phyloP scores from a whole-genome alignment of 768 basidiomycete genomes.

The Bullera alba region DNA sequence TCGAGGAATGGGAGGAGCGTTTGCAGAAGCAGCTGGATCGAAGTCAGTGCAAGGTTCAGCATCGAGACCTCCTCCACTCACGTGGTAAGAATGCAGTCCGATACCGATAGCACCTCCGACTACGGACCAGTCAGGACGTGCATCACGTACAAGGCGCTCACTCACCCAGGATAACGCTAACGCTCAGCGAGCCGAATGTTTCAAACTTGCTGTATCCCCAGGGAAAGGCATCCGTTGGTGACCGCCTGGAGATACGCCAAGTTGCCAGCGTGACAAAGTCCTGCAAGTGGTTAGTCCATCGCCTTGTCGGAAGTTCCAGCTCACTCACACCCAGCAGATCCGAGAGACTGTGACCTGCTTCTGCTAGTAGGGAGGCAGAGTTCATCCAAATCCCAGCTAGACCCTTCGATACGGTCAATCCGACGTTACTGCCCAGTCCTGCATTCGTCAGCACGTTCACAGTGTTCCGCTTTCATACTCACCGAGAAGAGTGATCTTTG shows the following conservation, averaged over 20 bases:
- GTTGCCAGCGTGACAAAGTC: conserved; percentile 86
- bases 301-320: neutral
- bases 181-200: conserved; percentile 83
- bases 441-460: neutral
- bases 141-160: conserved; percentile 57
- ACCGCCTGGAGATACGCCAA: conserved; percentile 74
- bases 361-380: conserved; percentile 82
- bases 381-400: conserved; percentile 79
- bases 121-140: conserved; percentile 54
- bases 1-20: conserved; percentile 62
- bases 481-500: conserved; percentile 43
- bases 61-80: conserved; percentile 10
- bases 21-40: conserved; percentile 60
- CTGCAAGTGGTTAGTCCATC: conserved; percentile 11
- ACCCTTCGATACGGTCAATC: conserved; percentile 75
- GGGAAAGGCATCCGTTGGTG: conserved; percentile 61
- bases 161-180: conserved; percentile 67
- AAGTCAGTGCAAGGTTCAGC: conserved; percentile 2
- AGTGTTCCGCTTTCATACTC: conserved; percentile 1
- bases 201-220: conserved; percentile 65
- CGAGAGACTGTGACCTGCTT: conserved; percentile 68
- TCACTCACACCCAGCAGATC: conserved; percentile 41
- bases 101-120: conserved; percentile 45
- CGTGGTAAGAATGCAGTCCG: conserved; percentile 74
- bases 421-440: conserved; percentile 75